A percentile compares a stretch with the other conserved stretches of the same genome.
These are phyloP conservation scores for Pseudevernia furfuracea DNA, from an alignment of 495 filamentous ascomycete species.

Conservation along the genomic window DNA sequence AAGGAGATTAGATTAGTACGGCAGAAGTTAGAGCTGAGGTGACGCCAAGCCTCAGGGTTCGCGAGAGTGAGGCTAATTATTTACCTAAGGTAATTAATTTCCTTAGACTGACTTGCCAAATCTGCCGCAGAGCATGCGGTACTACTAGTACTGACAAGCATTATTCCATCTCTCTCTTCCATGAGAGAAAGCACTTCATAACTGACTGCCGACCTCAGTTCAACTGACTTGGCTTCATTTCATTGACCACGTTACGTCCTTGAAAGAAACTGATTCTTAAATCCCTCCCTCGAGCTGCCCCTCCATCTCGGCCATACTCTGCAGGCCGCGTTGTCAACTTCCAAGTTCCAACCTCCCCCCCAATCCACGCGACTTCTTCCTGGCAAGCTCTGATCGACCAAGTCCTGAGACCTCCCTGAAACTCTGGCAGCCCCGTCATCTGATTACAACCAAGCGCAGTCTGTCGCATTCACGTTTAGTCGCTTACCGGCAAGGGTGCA, in stretches of 20 bases:
- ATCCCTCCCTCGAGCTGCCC: neutral
- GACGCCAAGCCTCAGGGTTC: neutral
- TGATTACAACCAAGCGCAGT: neutral
- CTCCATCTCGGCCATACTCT: neutral
- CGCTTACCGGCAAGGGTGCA: slow-evolving; percentile 4
- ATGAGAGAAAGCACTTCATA: too few relatives aligned
- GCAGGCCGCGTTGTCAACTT: slow-evolving; percentile 5
- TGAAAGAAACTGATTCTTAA: neutral
- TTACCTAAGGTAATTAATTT: too few relatives aligned
- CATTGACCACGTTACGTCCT: neutral
- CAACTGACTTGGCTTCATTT: neutral
- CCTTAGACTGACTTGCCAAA: neutral
- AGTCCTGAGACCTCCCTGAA: neutral
- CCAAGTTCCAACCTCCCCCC: neutral
- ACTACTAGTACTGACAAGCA: neutral
- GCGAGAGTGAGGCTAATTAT: too few relatives aligned
- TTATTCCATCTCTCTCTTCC: too few relatives aligned
- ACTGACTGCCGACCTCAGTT: too few relatives aligned
- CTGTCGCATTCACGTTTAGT: neutral
- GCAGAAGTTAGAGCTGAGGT: neutral
- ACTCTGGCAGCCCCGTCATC: neutral
- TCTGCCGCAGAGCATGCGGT: neutral
- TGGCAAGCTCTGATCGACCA: neutral
- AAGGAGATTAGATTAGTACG: too few relatives aligned
- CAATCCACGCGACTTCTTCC: neutral